Evolutionary conservation across 805 yeast species (phyloP), one percentile per base, ranked within the genome.

Genomic region (Yamadazyma ubonensis): DNA sequence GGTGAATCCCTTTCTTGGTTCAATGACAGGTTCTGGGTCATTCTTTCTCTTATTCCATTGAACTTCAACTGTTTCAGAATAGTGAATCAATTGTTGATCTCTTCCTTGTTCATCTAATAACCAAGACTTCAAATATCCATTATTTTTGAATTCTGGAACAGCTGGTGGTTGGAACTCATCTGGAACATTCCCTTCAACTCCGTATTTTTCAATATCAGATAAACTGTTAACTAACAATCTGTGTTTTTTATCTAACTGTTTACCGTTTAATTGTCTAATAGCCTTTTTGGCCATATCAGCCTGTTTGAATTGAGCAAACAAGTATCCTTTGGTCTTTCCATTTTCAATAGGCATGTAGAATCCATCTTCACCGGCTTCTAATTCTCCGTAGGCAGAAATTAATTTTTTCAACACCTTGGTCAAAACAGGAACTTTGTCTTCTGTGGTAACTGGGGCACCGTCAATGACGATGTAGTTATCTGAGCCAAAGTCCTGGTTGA

Each of bases 391-490:
- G 48, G 78, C 76, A 34, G 79, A 68, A 57, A 93, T 83, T 39
- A 88, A 74, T 69, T 90, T 91, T 52, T 75, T 78, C 57, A 93
- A 75, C 32, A 95, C 97, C 63, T 87, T 90, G 51, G 81, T 76
- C 58, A 93, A 76, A 43, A 86, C 79, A 41, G 88, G 86, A 37
- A 81, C 86, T 67, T 93, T 93, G 38, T 87, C 62, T 59, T 83
- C 95, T 43, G 97, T 96, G 18, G 96, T 96, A 46, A 88, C 73
- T 51, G 99, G 99, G 8, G 96, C 90, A 34, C 99, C 99, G 60
- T 89, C 97, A 37, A 88, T 84, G 21, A 91, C 86, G 42, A 91
- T 79, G 57, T 79, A 89, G 55, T 78, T 78, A 55, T 86, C 96
- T 42, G 86, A 73, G 36, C 80, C 77, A 42, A 73, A 67, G 38